Conservation (phyloP, 1,284 basidiomycete species). For the Heimioporus retisporus region DNA sequence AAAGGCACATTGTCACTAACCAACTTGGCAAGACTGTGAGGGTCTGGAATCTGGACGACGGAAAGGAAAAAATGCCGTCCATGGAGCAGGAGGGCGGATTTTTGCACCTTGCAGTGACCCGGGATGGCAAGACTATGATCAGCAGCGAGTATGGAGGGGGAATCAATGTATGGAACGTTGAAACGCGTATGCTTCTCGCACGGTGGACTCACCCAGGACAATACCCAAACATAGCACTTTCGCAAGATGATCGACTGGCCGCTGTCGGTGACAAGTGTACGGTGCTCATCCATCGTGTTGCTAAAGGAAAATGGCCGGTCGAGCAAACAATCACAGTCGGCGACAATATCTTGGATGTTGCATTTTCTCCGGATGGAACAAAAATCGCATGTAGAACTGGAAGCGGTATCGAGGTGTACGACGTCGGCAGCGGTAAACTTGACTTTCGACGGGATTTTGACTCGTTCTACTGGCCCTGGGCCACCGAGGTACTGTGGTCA, state of each 20-base stretch:
- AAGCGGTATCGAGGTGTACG: neutral
- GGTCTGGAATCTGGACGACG: conserved; percentile 11
- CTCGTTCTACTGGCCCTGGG: conserved; percentile 21
- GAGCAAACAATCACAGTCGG: neutral
- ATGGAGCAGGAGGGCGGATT: neutral
- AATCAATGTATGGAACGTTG: conserved; percentile 15
- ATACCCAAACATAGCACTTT: conserved; percentile 9
- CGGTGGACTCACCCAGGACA: conserved; percentile 1
- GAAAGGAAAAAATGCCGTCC: conserved; percentile 1
- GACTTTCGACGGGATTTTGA: neutral
- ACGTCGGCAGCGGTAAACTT: neutral
- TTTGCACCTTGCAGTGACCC: neutral
- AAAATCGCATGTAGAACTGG: conserved; percentile 13
- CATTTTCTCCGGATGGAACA: conserved; percentile 16
- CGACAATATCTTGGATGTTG: neutral
- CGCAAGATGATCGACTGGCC: conserved; percentile 13
- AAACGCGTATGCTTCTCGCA: conserved; percentile 1
- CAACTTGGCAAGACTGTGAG: neutral
- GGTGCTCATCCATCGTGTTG: neutral
- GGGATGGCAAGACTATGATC: conserved; percentile 10
- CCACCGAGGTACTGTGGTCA: conserved; percentile 15
- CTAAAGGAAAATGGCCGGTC: conserved; percentile 5
- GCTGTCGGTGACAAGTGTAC: neutral
- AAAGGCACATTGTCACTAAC: conserved; percentile 2
- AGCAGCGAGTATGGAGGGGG: neutral